Conservation (phyloP, 1,139 yeast species). For the Yamadazyma taylorii region DNA sequence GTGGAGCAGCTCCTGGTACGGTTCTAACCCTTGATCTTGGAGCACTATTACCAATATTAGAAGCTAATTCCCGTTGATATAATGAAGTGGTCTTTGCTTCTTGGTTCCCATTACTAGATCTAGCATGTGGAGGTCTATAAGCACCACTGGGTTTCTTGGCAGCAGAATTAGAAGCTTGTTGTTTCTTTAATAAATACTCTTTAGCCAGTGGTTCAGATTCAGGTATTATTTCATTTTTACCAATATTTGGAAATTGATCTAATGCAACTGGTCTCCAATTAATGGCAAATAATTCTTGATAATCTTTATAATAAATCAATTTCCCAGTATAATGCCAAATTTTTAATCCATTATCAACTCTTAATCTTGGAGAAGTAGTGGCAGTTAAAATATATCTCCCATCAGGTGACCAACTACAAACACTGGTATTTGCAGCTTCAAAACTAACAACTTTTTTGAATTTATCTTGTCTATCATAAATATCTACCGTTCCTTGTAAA, state of each 20-base stretch:
- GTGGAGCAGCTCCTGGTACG: slow-evolving; percentile 48
- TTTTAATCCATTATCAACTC: slow-evolving; percentile 94
- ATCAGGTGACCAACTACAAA: slow-evolving; percentile 98
- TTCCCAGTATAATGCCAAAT: slow-evolving; percentile 92
- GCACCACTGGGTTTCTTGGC: slow-evolving; percentile 73
- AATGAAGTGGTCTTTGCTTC: slow-evolving; percentile 47
- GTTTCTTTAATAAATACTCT: slow-evolving; percentile 51
- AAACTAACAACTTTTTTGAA: slow-evolving; percentile 77
- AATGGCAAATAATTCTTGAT: slow-evolving; percentile 74
- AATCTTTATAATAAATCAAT: slow-evolving; percentile 74
- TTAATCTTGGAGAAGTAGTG: slow-evolving; percentile 92
- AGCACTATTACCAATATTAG: slow-evolving; percentile 25
- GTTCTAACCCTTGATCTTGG: slow-evolving; percentile 29
- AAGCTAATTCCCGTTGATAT: slow-evolving; percentile 55
- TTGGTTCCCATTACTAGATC: slow-evolving; percentile 42
- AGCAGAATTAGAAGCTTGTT: slow-evolving; percentile 37
- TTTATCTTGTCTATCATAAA: slow-evolving; percentile 88
- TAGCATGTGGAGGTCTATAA: slow-evolving; percentile 92
- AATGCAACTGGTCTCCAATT: slow-evolving; percentile 85
- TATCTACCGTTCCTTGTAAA: slow-evolving; percentile 94
- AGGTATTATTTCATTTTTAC: slow-evolving; percentile 54
- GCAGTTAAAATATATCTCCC: slow-evolving; percentile 93
- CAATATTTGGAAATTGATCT: slow-evolving; percentile 58
- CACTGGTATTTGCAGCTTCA: slow-evolving; percentile 92
- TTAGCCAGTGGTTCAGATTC: slow-evolving; percentile 68